Evolutionary conservation across 179 eudicot genomes (phyloP), one percentile per base, ranked within the genome.

Genomic region (Silene noctiflora): DNA sequence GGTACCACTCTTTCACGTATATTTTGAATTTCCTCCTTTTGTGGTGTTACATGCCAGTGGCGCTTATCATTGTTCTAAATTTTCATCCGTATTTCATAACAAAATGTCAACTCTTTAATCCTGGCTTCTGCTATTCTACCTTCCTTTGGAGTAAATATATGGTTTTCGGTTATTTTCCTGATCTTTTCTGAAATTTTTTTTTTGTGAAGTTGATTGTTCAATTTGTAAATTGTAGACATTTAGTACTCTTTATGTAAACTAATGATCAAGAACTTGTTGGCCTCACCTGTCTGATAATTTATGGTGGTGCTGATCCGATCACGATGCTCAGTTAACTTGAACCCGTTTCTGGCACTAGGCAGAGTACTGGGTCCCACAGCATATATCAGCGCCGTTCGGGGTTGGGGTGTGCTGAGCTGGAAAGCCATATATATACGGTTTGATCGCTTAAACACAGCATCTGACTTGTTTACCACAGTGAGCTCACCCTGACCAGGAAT

Each of bases 251-350:
- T 24, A 13, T 35, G 65, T 44, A 6, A 48, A 56, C 20, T 14
- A 62, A 35, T 69, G 8, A 69, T 42, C 39, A 51, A 25, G 8
- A 55, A 80, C 39, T 14, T 33, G 51, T 66, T 13, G 63, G 65
- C 46, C 78, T 53, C 71, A 94, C 99, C 97, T 77, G 95, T 85
- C 66, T 59, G 77, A 66, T 83, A 93, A 82, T 93, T 79, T 58
- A 95, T n/a, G 5, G 51, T 13, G 59, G 95, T 89, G 58, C 84
- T 19, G 76, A 77, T 22, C 59, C 11, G 10, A 4, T 79, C 51
- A 3, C 11, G 44, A 78, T 95, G 97, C 77, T 84, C 11, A 3
- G 78, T 62, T 83, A 92, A 73, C 53, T 55, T 76, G 51, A 66
- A 51, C 19, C 78, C 80, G 21, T 12, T 21, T 1, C 10, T 9